Percentiles rank a stretch among this genome's conserved stretches.
Evolutionary conservation across 1,139 yeast genomes (phyloP).

Genomic region (Yarrowia galli): DNA sequence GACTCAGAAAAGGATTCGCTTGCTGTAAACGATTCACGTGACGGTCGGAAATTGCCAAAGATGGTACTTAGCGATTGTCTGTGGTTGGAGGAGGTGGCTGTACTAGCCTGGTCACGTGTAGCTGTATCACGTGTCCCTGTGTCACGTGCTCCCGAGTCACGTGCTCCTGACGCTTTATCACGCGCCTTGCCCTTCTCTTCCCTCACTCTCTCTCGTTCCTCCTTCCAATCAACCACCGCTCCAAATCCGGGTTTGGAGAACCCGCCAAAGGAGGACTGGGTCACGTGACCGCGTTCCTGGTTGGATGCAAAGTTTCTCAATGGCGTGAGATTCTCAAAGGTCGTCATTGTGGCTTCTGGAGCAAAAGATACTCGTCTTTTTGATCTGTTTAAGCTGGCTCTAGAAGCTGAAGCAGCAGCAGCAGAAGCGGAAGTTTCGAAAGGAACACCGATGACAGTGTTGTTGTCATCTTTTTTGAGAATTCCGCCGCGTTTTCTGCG

Average conservation of each 20-base stretch:
- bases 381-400: slow-evolving; percentile 16
- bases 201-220: slow-evolving; percentile 1
- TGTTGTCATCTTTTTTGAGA: slow-evolving; percentile 37
- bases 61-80: slow-evolving; percentile 14
- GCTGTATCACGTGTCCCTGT: background rate
- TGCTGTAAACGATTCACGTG: slow-evolving; percentile 14
- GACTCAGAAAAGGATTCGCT: slow-evolving; percentile 23
- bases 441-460: slow-evolving; percentile 32
- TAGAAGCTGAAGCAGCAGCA: background rate
- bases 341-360: slow-evolving; percentile 37
- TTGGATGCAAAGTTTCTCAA: background rate
- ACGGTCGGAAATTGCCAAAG: slow-evolving; percentile 34
- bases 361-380: slow-evolving; percentile 25
- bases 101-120: background rate
- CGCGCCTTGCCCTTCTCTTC: background rate
- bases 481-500: slow-evolving; percentile 24
- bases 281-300: background rate
- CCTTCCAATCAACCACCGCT: slow-evolving; percentile 18
- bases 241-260: slow-evolving; percentile 18
- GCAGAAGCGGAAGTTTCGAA: background rate
- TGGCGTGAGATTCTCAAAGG: slow-evolving; percentile 26
- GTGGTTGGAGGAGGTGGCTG: background rate
- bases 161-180: background rate
- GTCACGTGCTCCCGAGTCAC: background rate
- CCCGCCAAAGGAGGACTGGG: slow-evolving; percentile 10